Evolutionary conservation across 1,284 basidiomycete genomes (phyloP).

Genomic region (Tremellales sp.): DNA sequence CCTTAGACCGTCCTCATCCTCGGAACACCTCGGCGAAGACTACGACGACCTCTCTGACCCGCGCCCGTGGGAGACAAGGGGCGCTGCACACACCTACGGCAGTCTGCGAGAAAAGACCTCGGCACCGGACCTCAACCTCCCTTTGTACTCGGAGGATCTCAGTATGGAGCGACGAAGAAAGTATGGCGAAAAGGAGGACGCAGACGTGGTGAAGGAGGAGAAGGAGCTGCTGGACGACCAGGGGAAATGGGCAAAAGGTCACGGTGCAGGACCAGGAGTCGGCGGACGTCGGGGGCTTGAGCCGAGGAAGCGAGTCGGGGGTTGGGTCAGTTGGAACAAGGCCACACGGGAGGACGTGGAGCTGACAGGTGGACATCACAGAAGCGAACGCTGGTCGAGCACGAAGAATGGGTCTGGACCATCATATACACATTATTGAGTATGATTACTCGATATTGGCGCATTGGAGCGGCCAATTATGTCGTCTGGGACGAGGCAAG

Average conservation of each 20-base stretch:
- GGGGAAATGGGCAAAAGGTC: conserved; percentile 45
- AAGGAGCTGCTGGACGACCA: conserved; percentile 29
- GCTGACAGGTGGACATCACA: conserved; percentile 38
- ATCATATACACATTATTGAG: conserved; percentile 86
- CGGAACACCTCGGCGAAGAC: conserved; percentile 14
- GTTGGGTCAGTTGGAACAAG: conserved; percentile 33
- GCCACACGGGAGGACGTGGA: neutral
- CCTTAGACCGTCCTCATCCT: conserved; percentile 6
- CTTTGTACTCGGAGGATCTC: conserved; percentile 22
- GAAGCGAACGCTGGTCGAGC: conserved; percentile 75
- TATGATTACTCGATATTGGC: conserved; percentile 91
- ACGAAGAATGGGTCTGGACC: conserved; percentile 75
- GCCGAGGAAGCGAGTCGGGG: conserved; percentile 36
- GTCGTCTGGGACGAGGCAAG: conserved; percentile 92
- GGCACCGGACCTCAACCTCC: conserved; percentile 21
- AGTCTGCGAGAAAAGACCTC: conserved; percentile 21
- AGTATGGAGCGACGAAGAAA: conserved; percentile 30
- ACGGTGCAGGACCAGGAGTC: conserved; percentile 40
- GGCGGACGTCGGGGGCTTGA: conserved; percentile 41
- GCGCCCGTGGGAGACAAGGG: conserved; percentile 41
- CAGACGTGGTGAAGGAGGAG: conserved; percentile 14
- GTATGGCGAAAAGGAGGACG: conserved; percentile 29
- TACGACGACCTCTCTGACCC: conserved; percentile 39
- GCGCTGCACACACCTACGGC: conserved; percentile 36
- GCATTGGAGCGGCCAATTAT: conserved; percentile 78